Percentiles rank a stretch among this genome's conserved stretches.
phyloP scores from a whole-genome alignment of 2,329 filamentous ascomycete species.

The Paecilomyces dactylethromorphus region DNA sequence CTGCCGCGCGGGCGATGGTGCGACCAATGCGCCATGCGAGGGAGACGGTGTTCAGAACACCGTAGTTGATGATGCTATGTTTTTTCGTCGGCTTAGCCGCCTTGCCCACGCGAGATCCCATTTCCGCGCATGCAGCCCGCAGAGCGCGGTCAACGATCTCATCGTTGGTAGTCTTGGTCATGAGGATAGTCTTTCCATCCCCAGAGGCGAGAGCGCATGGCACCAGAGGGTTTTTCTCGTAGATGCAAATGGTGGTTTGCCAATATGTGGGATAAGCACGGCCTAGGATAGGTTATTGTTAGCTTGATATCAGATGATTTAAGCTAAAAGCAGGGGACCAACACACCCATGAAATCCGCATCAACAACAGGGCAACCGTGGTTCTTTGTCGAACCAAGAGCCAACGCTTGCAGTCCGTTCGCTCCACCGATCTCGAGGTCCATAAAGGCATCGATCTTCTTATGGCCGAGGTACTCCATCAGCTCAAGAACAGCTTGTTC shows the following conservation, averaged over 20 bases:
- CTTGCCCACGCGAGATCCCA: slow-evolving; percentile 36
- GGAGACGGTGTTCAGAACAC: slow-evolving; percentile 36
- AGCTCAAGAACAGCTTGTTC: slow-evolving; percentile 41
- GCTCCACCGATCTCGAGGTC: slow-evolving; percentile 61
- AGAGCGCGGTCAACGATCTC: slow-evolving; percentile 33
- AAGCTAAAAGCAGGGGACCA: not conserved
- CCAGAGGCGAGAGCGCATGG: slow-evolving; percentile 39
- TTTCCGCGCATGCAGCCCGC: slow-evolving; percentile 35
- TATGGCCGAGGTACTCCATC: slow-evolving; percentile 43
- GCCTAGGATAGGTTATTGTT: slow-evolving; percentile 15
- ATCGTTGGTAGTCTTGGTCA: slow-evolving; percentile 35
- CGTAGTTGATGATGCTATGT: slow-evolving; percentile 27
- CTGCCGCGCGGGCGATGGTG: slow-evolving; percentile 48
- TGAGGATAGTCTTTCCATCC: slow-evolving; percentile 39
- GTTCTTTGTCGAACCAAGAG: slow-evolving; percentile 48
- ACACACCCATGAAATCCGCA: slow-evolving; percentile 35
- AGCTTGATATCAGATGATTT: not conserved
- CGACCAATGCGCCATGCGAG: slow-evolving; percentile 51
- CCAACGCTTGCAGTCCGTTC: slow-evolving; percentile 55
- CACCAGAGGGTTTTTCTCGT: slow-evolving; percentile 28
- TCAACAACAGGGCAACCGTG: slow-evolving; percentile 44
- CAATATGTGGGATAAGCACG: slow-evolving; percentile 40
- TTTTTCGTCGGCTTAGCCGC: slow-evolving; percentile 34
- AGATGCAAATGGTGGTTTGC: slow-evolving; percentile 39
- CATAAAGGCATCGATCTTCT: slow-evolving; percentile 51